phyloP scores from a whole-genome alignment of 2,329 filamentous ascomycete genomes.

The Periconia sp. region DNA sequence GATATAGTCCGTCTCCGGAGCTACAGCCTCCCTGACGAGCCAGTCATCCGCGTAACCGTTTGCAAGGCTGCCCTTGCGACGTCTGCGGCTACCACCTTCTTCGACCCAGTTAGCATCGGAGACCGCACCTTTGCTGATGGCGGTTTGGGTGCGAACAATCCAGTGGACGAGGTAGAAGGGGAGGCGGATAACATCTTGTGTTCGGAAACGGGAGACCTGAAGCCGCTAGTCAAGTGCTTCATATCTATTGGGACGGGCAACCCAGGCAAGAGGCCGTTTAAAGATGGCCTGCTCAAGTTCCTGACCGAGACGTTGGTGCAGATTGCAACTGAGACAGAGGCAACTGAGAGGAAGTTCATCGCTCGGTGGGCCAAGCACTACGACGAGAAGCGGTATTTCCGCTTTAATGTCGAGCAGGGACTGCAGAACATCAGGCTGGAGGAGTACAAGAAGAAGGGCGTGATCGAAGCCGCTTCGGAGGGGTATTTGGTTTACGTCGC shows the following conservation, averaged over 20 bases:
- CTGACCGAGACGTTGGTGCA: conserved; percentile 2
- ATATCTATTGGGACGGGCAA: conserved; percentile 12
- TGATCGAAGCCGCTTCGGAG: conserved; percentile 4
- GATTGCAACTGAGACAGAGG: conserved; percentile 12
- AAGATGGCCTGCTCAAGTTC: conserved; percentile 6
- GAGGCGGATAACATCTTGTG: conserved; percentile 25
- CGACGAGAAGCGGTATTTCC: conserved; percentile 12
- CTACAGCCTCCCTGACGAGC: conserved; percentile 3
- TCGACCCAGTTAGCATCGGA: conserved; percentile 42
- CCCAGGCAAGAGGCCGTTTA: conserved; percentile 8
- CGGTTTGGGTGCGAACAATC: conserved; percentile 45
- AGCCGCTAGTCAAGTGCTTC: conserved; percentile 14
- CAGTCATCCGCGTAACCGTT: conserved; percentile 4
- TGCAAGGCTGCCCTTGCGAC: conserved; percentile 25
- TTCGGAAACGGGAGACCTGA: conserved; percentile 6
- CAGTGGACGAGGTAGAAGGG: conserved; percentile 43
- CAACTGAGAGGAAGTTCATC: conserved; percentile 9
- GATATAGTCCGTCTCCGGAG: too few species aligned
- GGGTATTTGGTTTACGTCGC: conserved; percentile 4
- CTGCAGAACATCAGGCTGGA: conserved; percentile 11
- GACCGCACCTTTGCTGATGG: conserved; percentile 46
- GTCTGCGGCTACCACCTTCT: conserved; percentile 32
- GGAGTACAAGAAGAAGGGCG: conserved; percentile 9
- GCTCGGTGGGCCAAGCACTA: neutral
- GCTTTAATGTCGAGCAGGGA: conserved; percentile 14